Evolutionary conservation across 176 grass and related monocot genomes (phyloP).

Genomic region (Raddia distichophylla): DNA sequence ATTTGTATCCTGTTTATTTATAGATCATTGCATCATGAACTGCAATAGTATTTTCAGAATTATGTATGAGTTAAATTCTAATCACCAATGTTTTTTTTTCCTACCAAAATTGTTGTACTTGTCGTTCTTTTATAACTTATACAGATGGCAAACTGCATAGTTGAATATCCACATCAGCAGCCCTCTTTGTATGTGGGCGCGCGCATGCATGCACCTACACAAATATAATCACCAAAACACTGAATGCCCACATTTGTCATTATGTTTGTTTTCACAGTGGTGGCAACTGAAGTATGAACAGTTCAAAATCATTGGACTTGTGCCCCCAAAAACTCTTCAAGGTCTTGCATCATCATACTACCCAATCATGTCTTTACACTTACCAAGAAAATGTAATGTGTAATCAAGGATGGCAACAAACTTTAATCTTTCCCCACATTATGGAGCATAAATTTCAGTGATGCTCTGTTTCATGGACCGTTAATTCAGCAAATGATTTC

Average conservation of each 20-base stretch:
- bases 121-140: background rate
- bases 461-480: background rate
- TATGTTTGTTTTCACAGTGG: background rate
- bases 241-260: no score
- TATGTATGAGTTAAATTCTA: background rate
- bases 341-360: background rate
- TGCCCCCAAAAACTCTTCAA: background rate
- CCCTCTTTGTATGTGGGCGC: no score
- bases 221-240: no score
- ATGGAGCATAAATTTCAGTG: background rate
- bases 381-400: background rate
- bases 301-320: background rate
- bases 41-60: background rate
- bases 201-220: no score
- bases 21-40: background rate
- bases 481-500: background rate
- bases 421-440: background rate
- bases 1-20: background rate
- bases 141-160: background rate
- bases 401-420: background rate
- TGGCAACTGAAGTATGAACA: background rate
- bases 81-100: background rate
- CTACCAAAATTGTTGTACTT: background rate
- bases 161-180: background rate
- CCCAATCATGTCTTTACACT: background rate